Evolutionary conservation across 1,139 yeast genomes (phyloP), one percentile per base, ranked within the genome.

Genomic region (Debaryomyces subglobosus): DNA sequence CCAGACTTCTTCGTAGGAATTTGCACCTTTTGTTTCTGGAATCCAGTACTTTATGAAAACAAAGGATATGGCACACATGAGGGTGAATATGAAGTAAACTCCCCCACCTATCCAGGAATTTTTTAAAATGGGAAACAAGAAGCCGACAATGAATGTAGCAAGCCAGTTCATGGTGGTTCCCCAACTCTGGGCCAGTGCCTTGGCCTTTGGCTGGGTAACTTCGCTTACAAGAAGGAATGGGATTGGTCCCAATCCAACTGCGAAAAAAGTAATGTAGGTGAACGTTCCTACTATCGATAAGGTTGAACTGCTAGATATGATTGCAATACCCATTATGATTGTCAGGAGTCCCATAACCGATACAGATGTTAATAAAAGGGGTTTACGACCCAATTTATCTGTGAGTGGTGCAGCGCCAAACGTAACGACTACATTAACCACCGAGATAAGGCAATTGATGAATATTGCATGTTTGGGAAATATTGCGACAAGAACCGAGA

Each of bases 101-200:
- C 81, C 82, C 0, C 96, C 91, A 9, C 96, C 97, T 39, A 91
- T 64, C 63, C 71, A 63, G 6, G 68, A 56, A 24, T 71, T 70
- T 62, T 85, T 84, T 42, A 89, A 66, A 5, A 85, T 69, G 1
- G 99, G 99, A 73, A 94, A 94, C 36, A 82, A 62, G 55, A 78
- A 86, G 0, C 96, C 97, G 36, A 92, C 85, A 1, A 84, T 58
- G 60, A 94, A 92, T 0, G 97, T 91, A 5, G 96, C 88, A 9
- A 88, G 59, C 97, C 98, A 92, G 65, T 92, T 94, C 72, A 90
- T 81, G 10, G 91, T 82, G 0, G 95, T 89, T 8, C 96, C 98
- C 77, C 90, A 86, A 62, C 96, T 86, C 67, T 94, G 99, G 1
- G 98, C 97, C 44, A 84, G 76, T 1, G 92, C 95, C 50, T 84